phyloP scores from a whole-genome alignment of 805 yeast genomes.

The Cyberlindnera mycetangii region DNA sequence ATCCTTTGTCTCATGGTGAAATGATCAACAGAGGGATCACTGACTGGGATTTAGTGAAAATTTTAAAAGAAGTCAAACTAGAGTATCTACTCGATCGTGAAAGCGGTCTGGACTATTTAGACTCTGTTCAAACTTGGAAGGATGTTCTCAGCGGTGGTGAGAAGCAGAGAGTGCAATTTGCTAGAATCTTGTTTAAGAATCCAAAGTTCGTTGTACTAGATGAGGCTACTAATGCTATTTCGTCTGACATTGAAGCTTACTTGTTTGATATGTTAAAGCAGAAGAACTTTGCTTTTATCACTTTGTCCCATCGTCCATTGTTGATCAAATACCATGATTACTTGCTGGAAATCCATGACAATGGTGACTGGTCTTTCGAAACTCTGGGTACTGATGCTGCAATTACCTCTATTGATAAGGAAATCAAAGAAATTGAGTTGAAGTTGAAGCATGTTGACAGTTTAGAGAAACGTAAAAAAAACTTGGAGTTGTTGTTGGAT shows the following conservation, averaged over 20 bases:
- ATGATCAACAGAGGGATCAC: constrained; percentile 69
- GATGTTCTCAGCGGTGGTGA: constrained; percentile 97
- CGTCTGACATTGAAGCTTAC: constrained; percentile 85
- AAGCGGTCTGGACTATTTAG: constrained; percentile 44
- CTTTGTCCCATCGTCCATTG: constrained; percentile 80
- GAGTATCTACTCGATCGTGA: constrained; percentile 75
- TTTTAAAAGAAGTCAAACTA: constrained; percentile 71
- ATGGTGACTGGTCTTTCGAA: constrained; percentile 58
- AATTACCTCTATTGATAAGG: constrained; percentile 66
- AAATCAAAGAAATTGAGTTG: constrained; percentile 61
- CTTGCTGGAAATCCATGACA: constrained; percentile 63
- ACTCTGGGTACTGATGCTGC: constrained; percentile 65
- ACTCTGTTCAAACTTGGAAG: constrained; percentile 67
- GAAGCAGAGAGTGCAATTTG: constrained; percentile 85
- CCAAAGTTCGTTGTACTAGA: constrained; percentile 84
- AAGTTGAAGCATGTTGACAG: constrained; percentile 57
- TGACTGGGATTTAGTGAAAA: constrained; percentile 66
- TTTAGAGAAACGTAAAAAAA: constrained; percentile 58
- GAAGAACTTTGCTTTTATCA: constrained; percentile 71
- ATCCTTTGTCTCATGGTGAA: constrained; percentile 76
- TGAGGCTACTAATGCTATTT: constrained; percentile 92
- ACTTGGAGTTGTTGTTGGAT: constrained; percentile 42
- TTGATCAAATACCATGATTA: constrained; percentile 82
- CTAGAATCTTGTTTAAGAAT: constrained; percentile 74
- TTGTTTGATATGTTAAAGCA: constrained; percentile 71